Base-by-base conservation (phyloP, 2,329 filamentous ascomycete genomes). In the Cordyceps tenuipes region DNA sequence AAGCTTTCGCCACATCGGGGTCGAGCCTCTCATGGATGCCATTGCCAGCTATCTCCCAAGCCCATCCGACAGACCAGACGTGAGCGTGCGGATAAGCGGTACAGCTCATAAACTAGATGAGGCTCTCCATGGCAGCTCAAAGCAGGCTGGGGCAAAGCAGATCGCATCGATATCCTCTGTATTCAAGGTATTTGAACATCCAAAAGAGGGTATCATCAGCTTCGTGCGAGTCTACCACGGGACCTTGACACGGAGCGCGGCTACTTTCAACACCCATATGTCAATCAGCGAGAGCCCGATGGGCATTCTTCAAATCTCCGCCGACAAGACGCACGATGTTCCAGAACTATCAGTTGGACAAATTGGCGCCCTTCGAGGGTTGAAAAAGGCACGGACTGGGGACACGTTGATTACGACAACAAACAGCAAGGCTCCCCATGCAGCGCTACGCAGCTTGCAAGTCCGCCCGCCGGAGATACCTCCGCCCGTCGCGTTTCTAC, bases 401-500 rank as follows among this genome's bases (percentile, higher is more conserved):
- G 94, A 99, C 69, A 99, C 94, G 0, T 75, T 99, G 17, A 82
- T 97, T 39, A 85, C 88, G 2, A 91, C 90, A 66, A 78, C 82
- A 26, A 83, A 73, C 9, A 74, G 75, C 69, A 82, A 82, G 7
- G 81, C 83, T 0, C 86, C 90, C 1, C 84, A 88, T 19, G 81
- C 85, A 17, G 81, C 84, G 0, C 76, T 96, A 53, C 85, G 87
- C 54, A 86, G 82, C 17, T 76, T 97, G 17, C 91, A 96, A 68
- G 83, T 99, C 41, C 85, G 91, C 17, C 91, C 94, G 0, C 94
- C 96, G 31, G 83, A 89, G 62, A 90, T 97, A 0, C 93, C 94
- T 0, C 91, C 94, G 0, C 91, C 94, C 0, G 94, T 99, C 0
- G 96, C 97, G 69, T 99, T 97, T 72, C 87, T 95, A n/a, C 90